Base-by-base conservation (phyloP, 257 asterid species). In the Nicotiana paniculata region DNA sequence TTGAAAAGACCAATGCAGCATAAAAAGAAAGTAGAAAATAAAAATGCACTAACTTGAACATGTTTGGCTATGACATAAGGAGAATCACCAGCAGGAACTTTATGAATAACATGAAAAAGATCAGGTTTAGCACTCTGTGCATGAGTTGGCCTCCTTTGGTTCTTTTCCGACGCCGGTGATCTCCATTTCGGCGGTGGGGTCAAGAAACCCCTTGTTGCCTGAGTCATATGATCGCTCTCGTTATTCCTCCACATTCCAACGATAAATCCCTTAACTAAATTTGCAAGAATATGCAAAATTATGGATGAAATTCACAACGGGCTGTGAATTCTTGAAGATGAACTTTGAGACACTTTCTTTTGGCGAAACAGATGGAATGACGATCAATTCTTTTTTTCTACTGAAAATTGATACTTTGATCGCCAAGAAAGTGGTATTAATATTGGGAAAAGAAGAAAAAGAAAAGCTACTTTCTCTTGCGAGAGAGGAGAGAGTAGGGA, bases 1-100 rank as follows among this genome's bases (percentile, higher is more conserved):
- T 16, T 32, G 15, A 46, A 46, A 43, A 32, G 33, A 5, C 59
- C 15, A 74, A 51, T 74, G 78, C 78, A 43, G 78, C 28, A 1
- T 10, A 28, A 39, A 70, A 67, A 15, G n/a, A 8, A 26, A 55
- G 12, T 43, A n/a, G 16, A 63, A 53, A 10, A 16, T 2, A n/a
- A 69, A 32, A 57, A 46, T 3, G 39, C 77, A 11, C 77, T 59
- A 18, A 94, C 99, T 97, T 96, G 99, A 72, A 90, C 98, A 64
- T 87, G 95, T 80, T 96, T 96, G 35, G 99, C 99, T 82, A 89
- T 86, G 39, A 92, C 95, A 79, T 96, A 96, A 1, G 98, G 98
- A 53, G 99, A 96, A 70, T 94, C 93, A 18, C 93, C 98, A 8
- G 93, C 81, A 79, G 99, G 99, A 79, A 96, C 92, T 75, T 94